Evolutionary conservation across 768 basidiomycete genomes (phyloP).

Genomic region (Mycena crocata): DNA sequence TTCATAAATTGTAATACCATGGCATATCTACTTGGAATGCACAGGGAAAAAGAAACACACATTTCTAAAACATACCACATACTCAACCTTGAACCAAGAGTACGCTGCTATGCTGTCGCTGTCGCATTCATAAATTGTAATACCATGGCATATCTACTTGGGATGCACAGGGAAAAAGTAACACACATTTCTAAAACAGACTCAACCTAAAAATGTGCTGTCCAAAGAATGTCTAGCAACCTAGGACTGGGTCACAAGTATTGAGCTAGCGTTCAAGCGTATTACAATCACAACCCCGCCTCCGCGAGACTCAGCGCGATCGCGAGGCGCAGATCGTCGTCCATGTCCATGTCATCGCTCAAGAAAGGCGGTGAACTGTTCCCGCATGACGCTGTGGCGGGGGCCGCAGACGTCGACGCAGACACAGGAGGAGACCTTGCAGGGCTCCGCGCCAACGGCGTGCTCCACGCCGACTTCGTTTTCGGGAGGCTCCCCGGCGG

Average conservation of each 20-base stretch:
- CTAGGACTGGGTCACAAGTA: too few species aligned
- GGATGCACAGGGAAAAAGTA: background rate
- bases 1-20: slow-evolving; percentile 3
- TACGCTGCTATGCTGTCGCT: too few species aligned
- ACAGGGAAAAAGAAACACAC: background rate
- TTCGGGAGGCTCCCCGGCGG: slow-evolving; percentile 14
- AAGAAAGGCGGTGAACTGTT: slow-evolving; percentile 3
- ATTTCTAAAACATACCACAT: slow-evolving; percentile 14
- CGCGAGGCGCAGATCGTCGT: slow-evolving; percentile 73
- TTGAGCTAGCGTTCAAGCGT: too few species aligned
- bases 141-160: background rate
- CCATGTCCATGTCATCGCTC: slow-evolving; percentile 56
- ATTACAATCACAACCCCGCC: too few species aligned
- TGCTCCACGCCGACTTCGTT: slow-evolving; percentile 52
- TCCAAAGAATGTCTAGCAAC: too few species aligned
- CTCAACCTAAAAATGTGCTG: too few species aligned
- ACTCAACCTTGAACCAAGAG: too few species aligned
- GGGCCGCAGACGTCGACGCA: slow-evolving; percentile 5
- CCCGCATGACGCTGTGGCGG: slow-evolving; percentile 13
- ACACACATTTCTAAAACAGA: slow-evolving; percentile 1
- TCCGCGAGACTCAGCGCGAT: slow-evolving; percentile 81
- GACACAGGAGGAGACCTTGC: slow-evolving; percentile 31
- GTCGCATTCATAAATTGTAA: slow-evolving; percentile 10
- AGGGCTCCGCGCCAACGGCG: slow-evolving; percentile 47
- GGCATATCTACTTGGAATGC: background rate